Evolutionary conservation across 2,329 filamentous ascomycete species (phyloP), one percentile per base, ranked within the genome.

Genomic region (Cordyceps tenuipes): DNA sequence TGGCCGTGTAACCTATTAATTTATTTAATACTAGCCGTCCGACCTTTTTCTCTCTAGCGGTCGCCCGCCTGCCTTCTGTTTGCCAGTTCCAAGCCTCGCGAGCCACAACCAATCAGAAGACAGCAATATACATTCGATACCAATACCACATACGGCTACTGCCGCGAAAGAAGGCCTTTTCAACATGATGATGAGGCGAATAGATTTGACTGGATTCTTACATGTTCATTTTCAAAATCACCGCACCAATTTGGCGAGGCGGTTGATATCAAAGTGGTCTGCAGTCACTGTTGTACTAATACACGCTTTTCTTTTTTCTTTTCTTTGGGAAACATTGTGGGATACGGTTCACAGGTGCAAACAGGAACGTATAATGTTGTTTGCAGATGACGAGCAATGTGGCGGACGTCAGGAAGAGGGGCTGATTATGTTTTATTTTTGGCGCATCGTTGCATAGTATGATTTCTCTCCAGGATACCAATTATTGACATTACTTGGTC

Each of bases 401-500:
- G 56, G 39, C 34, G 48, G 47, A 36, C 12, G 10, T 29, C 5
- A 26, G 12, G n/a, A 12, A 21, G 26, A 26, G 55, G 46, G 44
- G 44, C 23, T 58, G 9, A 9, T 46, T 26, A 23, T 49, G 54
- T 51, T 19, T 51, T 21, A 46, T 36, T 56, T 59, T 46, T 36
- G 17, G 39, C 46, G 31, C 23, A 59, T 51, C 48, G 52, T 59
- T 59, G 56, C 51, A 59, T 34, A 52, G 56, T 48, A 59, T 59
- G 56, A 59, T 52, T 59, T 52, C 29, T 52, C 39, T 59, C 56
- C 39, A 52, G 56, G 56, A 59, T 59, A 59, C 56, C 48, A 59
- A 59, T 34, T 39, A 59, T 59, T 59, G 46, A 49, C 55, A 57
- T 43, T 39, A 39, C 12, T 9, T 15, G 5, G 9, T n/a, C 26